Percentiles rank a stretch among this genome's conserved stretches.
Evolutionary conservation across 2,329 filamentous ascomycete species (phyloP).

Genomic region (Ceratocystis cacaofunesta): DNA sequence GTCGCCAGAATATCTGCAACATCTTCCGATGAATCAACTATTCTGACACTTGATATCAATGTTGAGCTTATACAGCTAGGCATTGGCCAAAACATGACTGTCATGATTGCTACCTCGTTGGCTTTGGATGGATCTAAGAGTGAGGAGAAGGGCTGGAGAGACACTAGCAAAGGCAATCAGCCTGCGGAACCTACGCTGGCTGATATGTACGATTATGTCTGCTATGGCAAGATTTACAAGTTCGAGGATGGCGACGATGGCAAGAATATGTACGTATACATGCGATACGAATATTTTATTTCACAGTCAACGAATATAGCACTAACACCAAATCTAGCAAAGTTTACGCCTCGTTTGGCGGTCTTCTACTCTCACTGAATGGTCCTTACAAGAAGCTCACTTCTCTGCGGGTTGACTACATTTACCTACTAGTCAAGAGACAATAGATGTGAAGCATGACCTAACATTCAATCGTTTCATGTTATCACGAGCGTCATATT

Average conservation of each 20-base stretch:
- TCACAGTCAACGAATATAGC: neutral
- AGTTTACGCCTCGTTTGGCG: slow-evolving; percentile 87
- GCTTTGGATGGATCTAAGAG: slow-evolving; percentile 73
- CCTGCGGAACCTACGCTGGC: slow-evolving; percentile 47
- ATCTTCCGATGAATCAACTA: slow-evolving; percentile 57
- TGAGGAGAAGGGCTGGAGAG: slow-evolving; percentile 67
- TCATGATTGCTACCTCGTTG: slow-evolving; percentile 73
- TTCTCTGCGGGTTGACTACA: slow-evolving; percentile 77
- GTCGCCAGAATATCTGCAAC: slow-evolving; percentile 72
- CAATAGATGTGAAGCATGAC: slow-evolving; percentile 6
- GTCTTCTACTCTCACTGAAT: slow-evolving; percentile 75
- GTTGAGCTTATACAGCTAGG: slow-evolving; percentile 48
- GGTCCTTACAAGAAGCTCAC: slow-evolving; percentile 94
- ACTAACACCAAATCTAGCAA: slow-evolving; percentile 42
- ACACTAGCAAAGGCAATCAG: slow-evolving; percentile 41
- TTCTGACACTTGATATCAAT: slow-evolving; percentile 84
- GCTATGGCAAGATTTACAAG: slow-evolving; percentile 76
- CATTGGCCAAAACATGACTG: slow-evolving; percentile 59
- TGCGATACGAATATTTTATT: neutral
- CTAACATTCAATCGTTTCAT: neutral
- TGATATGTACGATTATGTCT: slow-evolving; percentile 77
- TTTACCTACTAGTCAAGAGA: slow-evolving; percentile 92
- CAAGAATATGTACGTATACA: slow-evolving; percentile 61
- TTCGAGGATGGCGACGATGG: slow-evolving; percentile 68
- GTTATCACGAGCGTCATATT: slow-evolving; percentile 13